These are phyloP conservation scores for Medicago lupulina DNA, from an alignment of 306 rosid species.

Conservation along the genomic window DNA sequence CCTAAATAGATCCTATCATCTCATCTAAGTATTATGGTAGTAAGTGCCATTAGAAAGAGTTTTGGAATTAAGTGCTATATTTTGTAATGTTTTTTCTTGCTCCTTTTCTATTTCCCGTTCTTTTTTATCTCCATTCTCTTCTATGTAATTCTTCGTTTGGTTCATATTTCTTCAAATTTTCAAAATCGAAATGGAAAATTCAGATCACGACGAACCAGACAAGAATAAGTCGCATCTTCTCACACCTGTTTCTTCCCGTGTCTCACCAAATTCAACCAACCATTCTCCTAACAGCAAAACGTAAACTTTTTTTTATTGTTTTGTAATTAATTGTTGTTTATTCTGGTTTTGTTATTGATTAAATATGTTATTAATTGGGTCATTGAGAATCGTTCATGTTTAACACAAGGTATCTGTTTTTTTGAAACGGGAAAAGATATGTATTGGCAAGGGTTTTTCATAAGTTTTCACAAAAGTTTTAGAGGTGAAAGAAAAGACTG, in stretches of 20 bases:
- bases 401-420: too few species aligned
- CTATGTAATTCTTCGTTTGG: slow-evolving; percentile 17
- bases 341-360: slow-evolving; percentile 1
- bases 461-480: too few species aligned
- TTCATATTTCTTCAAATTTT: slow-evolving; percentile 25
- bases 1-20: too few species aligned
- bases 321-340: background rate
- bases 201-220: slow-evolving; percentile 68
- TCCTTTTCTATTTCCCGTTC: background rate
- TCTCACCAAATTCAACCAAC: slow-evolving; percentile 61
- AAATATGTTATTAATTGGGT: too few species aligned
- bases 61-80: too few species aligned
- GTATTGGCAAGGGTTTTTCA: too few species aligned
- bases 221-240: slow-evolving; percentile 83
- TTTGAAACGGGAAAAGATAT: too few species aligned
- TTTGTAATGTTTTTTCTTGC: too few species aligned
- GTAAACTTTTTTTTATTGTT: slow-evolving; percentile 47
- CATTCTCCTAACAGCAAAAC: slow-evolving; percentile 52
- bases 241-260: slow-evolving; percentile 57
- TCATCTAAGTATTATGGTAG: too few species aligned
- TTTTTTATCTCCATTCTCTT: slow-evolving; percentile 11
- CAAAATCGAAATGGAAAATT: slow-evolving; percentile 64
- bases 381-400: too few species aligned
- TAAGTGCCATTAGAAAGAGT: too few species aligned
- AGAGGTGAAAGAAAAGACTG: too few species aligned